A percentile compares a stretch with the other conserved stretches of the same genome.
phyloP scores from a whole-genome alignment of 108 stramenopile species.

The Hondaea fermentalgiana region DNA sequence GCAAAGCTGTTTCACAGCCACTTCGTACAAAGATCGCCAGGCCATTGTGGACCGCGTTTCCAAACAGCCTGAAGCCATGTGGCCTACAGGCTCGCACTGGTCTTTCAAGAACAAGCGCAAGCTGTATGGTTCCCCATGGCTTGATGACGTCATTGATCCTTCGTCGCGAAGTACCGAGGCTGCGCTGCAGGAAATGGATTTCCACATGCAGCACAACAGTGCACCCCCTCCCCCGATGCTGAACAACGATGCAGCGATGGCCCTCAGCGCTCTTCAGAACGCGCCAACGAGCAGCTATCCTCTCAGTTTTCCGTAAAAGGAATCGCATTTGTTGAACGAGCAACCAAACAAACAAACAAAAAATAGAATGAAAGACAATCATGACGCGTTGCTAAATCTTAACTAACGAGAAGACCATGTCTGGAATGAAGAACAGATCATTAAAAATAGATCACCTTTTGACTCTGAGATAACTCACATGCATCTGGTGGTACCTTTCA shows the following conservation, averaged over 20 bases:
- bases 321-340: no score
- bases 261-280: neutral
- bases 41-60: neutral
- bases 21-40: neutral
- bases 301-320: no score
- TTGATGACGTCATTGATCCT: neutral
- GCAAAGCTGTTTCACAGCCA: neutral
- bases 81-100: conserved; percentile 17
- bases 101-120: conserved; percentile 6
- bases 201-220: neutral
- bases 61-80: neutral
- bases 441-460: no score
- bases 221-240: neutral
- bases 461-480: no score
- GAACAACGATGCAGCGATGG: neutral
- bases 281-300: neutral
- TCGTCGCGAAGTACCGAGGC: neutral
- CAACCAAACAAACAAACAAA: no score
- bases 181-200: neutral
- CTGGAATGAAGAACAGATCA: no score
- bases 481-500: no score
- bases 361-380: no score
- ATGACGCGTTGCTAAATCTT: no score
- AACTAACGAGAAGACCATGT: no score
- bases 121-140: neutral